Base-by-base conservation (phyloP, 768 basidiomycete species). In the Tricholoma matsutake region DNA sequence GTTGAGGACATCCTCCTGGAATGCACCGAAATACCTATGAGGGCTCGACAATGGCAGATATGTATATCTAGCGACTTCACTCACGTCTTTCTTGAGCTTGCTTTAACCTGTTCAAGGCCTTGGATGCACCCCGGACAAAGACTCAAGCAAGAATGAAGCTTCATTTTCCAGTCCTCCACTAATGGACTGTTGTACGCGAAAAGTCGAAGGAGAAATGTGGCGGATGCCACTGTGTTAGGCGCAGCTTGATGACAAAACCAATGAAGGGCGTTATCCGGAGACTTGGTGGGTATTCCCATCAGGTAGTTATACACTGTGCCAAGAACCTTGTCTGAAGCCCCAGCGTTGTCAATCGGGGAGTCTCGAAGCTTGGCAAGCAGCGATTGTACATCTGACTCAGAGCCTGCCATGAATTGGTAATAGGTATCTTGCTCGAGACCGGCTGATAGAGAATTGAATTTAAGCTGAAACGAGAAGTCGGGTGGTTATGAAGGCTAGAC, bases 211-310 rank as follows among this genome's bases (percentile, higher is more conserved):
- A 92, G 81, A 74, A 95, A 97, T 0, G 86, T 86, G 0, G 95
- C 92, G 1, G 88, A 84, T 60, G 85, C 87, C 8, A 81, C 72
- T 0, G 83, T 86, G 34, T 83, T 75, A 8, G 79, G 69, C 32
- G 82, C 75, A 3, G 87, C 88, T 37, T 81, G 79, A 29, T 75
- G 71, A 72, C 95, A 97, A 71, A 90, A 96, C 92, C 93, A 96
- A 67, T 97, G 94, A 57, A 82, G 63, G 32, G 75, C 72, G 54
- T 80, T 79, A 47, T 71, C 69, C 32, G 73, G 64, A 51, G 72
- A 69, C 54, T 75, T 72, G 3, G 77, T 13, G 10, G 43, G 74
- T 0, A 79, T 74, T 18, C 71, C 73, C 73, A 88, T 81, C 9
- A 92, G 74, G 68, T 85, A 83, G 11, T 71, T 72, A 68, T 81